Evolutionary conservation across 108 stramenopile genomes (phyloP).

Genomic region (Phaeodactylum tricornutum): DNA sequence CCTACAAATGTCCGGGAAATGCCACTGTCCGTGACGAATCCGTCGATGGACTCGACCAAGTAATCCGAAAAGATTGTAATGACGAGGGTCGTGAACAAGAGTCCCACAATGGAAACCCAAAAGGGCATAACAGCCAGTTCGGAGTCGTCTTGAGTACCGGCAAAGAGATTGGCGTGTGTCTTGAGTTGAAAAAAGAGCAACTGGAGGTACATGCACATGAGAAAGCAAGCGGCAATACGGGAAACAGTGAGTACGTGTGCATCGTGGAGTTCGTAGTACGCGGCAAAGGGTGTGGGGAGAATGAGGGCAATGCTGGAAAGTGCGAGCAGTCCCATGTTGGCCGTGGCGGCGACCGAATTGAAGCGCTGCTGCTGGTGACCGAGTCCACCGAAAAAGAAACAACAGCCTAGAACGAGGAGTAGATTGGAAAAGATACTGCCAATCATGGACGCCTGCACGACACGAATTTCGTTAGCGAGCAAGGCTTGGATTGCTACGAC

Average conservation of each 20-base stretch:
- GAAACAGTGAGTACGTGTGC: slow-evolving; percentile 64
- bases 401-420: slow-evolving; percentile 89
- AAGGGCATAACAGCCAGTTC: slow-evolving; percentile 47
- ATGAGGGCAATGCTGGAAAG: slow-evolving; percentile 77
- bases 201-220: slow-evolving; percentile 85
- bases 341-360: slow-evolving; percentile 58
- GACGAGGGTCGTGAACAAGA: slow-evolving; percentile 52
- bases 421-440: slow-evolving; percentile 93
- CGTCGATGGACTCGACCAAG: slow-evolving; percentile 80
- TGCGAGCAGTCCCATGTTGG: slow-evolving; percentile 70
- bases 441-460: slow-evolving; percentile 93
- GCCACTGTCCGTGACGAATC: slow-evolving; percentile 58
- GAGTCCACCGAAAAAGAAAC: slow-evolving; percentile 93
- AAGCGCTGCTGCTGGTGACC: slow-evolving; percentile 82
- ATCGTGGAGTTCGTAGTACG: slow-evolving; percentile 51
- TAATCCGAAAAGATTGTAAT: slow-evolving; percentile 77
- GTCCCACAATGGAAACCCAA: slow-evolving; percentile 56
- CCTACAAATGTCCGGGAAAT: slow-evolving; percentile 84
- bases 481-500: slow-evolving; percentile 85
- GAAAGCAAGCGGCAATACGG: slow-evolving; percentile 69
- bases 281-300: slow-evolving; percentile 76
- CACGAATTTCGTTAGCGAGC: slow-evolving; percentile 66
- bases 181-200: slow-evolving; percentile 89
- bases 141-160: slow-evolving; percentile 32
- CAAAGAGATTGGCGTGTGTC: slow-evolving; percentile 83